These are phyloP conservation scores for Sporobolomyces pararoseus DNA, from an alignment of 768 basidiomycete genomes.

Conservation along the genomic window DNA sequence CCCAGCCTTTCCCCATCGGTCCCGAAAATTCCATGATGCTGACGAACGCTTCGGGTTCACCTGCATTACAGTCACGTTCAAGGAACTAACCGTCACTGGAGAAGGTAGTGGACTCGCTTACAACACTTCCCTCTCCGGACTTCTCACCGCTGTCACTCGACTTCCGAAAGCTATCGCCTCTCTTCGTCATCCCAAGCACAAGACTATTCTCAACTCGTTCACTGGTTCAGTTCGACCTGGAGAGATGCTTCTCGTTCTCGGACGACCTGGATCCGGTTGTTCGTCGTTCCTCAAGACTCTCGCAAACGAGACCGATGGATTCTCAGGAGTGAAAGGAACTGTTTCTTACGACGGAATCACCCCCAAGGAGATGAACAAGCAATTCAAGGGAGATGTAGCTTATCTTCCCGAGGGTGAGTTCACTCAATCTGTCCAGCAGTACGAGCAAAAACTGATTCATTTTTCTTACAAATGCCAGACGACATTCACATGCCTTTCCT, in stretches of 20 bases:
- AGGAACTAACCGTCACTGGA: slow-evolving; percentile 31
- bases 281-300: slow-evolving; percentile 57
- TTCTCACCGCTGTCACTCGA: slow-evolving; percentile 15
- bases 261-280: slow-evolving; percentile 49
- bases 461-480: slow-evolving; percentile 65
- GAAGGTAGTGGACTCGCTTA: slow-evolving; percentile 28
- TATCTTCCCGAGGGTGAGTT: slow-evolving; percentile 57
- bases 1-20: background rate
- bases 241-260: slow-evolving; percentile 66
- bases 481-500: slow-evolving; percentile 41
- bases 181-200: slow-evolving; percentile 26
- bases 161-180: slow-evolving; percentile 25
- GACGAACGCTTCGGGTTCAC: background rate
- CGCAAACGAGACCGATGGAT: slow-evolving; percentile 51
- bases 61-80: slow-evolving; percentile 31
- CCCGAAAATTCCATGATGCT: background rate
- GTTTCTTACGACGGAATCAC: slow-evolving; percentile 55
- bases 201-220: slow-evolving; percentile 57
- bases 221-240: slow-evolving; percentile 65
- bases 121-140: slow-evolving; percentile 22
- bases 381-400: slow-evolving; percentile 66
- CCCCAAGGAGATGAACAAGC: slow-evolving; percentile 51
- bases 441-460: slow-evolving; percentile 71
- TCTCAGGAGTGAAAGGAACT: slow-evolving; percentile 52
- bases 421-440: slow-evolving; percentile 54